Evolutionary conservation across 495 filamentous ascomycete species (phyloP).

Genomic region (Aspergillus indologenus): DNA sequence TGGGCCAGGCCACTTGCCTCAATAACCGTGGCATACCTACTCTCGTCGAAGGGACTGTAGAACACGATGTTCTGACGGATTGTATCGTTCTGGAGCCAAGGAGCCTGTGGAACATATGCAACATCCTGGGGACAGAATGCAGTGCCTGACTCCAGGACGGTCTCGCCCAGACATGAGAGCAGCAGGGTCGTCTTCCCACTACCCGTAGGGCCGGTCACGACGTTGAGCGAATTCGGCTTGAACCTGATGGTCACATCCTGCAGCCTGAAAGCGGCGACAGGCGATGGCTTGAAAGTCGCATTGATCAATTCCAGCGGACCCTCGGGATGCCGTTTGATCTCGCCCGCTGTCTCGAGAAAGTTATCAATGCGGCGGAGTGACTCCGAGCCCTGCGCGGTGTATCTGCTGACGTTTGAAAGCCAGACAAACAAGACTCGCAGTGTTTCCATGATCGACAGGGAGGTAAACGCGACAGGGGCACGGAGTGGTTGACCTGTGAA

Average conservation of each 20-base stretch:
- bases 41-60: constrained; percentile 57
- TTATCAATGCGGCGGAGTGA: constrained; percentile 46
- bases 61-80: constrained; percentile 77
- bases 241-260: constrained; percentile 48
- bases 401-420: constrained; percentile 37
- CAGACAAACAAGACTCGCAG: constrained; percentile 42
- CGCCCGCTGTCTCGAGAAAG: constrained; percentile 41
- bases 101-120: constrained; percentile 71
- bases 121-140: constrained; percentile 73
- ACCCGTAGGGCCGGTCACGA: constrained; percentile 50
- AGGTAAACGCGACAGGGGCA: constrained; percentile 49
- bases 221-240: constrained; percentile 48
- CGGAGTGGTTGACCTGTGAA: constrained; percentile 41
- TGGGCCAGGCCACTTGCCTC: constrained; percentile 56
- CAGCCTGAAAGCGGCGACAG: constrained; percentile 37
- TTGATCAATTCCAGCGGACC: constrained; percentile 41
- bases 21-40: constrained; percentile 50
- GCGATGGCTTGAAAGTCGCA: constrained; percentile 25
- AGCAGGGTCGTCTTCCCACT: constrained; percentile 67
- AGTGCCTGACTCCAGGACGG: constrained; percentile 57
- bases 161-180: constrained; percentile 66
- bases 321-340: constrained; percentile 37
- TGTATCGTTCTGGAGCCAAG: constrained; percentile 79
- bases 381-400: constrained; percentile 37
- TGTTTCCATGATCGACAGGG: constrained; percentile 41